Conservation (phyloP, 2,329 filamentous ascomycete genomes). For the Chlorencoelia australis region DNA sequence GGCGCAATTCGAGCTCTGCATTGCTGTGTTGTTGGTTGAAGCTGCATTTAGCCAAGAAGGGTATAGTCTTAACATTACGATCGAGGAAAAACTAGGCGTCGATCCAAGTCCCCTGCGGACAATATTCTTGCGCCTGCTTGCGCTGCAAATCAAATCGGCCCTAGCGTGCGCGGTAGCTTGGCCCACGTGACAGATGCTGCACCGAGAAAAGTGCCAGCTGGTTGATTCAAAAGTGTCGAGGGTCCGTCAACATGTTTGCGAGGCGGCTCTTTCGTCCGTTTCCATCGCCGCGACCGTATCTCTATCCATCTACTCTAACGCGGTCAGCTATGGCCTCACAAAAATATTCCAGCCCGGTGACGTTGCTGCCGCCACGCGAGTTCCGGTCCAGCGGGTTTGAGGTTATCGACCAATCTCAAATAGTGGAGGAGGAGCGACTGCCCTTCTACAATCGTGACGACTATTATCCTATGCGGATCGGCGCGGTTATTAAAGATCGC, state of each 20-base stretch:
- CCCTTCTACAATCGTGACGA: conserved; percentile 5
- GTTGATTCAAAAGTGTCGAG: not conserved
- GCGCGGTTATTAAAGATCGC: conserved; percentile 12
- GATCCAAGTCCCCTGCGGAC: too few relatives aligned
- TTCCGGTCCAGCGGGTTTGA: conserved; percentile 1
- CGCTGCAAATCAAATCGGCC: not conserved
- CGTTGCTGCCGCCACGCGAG: not conserved
- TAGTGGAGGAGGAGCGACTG: conserved; percentile 10
- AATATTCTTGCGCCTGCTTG: not conserved
- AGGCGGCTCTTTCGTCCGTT: not conserved
- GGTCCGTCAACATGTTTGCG: not conserved
- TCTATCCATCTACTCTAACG: not conserved
- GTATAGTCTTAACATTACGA: too few relatives aligned
- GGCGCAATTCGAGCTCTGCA: not conserved
- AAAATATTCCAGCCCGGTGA: not conserved
- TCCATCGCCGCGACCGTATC: not conserved
- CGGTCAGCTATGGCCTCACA: not conserved
- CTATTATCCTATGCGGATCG: conserved; percentile 15
- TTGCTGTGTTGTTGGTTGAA: not conserved
- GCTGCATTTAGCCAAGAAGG: not conserved
- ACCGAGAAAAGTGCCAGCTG: too few relatives aligned
- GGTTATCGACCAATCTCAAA: not conserved
- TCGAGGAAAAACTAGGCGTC: too few relatives aligned
- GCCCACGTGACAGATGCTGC: too few relatives aligned
- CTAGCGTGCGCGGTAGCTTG: too few relatives aligned